Evolutionary conservation across 83 land plant species (phyloP).

Genomic region (Isoetes engelmannii): DNA sequence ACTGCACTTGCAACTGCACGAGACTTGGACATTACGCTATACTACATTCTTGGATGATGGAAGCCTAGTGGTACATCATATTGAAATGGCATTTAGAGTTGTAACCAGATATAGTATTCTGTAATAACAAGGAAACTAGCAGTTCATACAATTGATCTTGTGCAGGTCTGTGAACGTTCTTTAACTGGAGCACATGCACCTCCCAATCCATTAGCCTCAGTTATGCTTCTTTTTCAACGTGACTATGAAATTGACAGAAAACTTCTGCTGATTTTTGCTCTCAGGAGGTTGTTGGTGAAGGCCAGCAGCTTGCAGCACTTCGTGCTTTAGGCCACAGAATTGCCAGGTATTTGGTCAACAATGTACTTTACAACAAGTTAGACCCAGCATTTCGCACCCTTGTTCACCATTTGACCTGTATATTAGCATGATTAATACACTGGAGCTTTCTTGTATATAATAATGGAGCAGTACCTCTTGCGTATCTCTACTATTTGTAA

Average conservation of each 20-base stretch:
- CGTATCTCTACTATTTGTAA: slow-evolving; percentile 80
- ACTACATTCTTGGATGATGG: slow-evolving; percentile 23
- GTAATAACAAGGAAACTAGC: neutral
- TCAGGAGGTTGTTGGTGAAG: neutral
- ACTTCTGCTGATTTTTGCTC: neutral
- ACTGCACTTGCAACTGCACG: slow-evolving; percentile 27
- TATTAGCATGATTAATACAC: too few species aligned
- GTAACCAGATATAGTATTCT: neutral
- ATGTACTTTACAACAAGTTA: neutral
- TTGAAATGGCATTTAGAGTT: neutral
- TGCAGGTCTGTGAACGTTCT: slow-evolving; percentile 15
- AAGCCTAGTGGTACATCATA: slow-evolving; percentile 19
- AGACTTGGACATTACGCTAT: slow-evolving; percentile 25
- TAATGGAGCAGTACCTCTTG: too few species aligned
- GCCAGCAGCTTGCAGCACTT: neutral
- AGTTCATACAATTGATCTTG: neutral
- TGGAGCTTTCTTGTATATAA: too few species aligned
- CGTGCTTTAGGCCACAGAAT: slow-evolving; percentile 10
- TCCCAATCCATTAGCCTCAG: neutral
- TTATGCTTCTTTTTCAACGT: too few species aligned
- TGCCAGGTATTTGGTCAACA: neutral
- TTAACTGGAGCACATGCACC: slow-evolving; percentile 14
- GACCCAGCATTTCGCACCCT: too few species aligned
- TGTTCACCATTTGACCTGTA: too few species aligned
- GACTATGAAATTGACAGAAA: too few species aligned